Percentiles rank a stretch among this genome's conserved stretches.
Evolutionary conservation across 495 filamentous ascomycete species (phyloP).

Genomic region (Aspergillus asperescens): DNA sequence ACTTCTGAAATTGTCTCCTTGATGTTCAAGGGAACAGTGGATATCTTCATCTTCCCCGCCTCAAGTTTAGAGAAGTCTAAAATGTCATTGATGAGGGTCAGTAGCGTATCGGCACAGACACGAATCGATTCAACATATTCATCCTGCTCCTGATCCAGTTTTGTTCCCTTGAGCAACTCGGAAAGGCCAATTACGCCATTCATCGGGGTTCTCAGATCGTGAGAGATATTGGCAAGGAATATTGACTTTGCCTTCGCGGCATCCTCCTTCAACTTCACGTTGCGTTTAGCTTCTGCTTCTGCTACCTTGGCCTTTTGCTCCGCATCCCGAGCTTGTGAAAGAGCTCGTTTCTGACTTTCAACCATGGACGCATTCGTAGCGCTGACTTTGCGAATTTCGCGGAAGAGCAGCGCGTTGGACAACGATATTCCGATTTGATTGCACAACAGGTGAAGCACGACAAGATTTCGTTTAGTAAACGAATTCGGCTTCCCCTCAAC

Average conservation of each 20-base stretch:
- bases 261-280: constrained; percentile 85
- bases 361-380: constrained; percentile 84
- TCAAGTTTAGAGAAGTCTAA: constrained; percentile 91
- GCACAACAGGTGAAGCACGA: constrained; percentile 77
- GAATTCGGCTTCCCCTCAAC: constrained; percentile 78
- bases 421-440: constrained; percentile 88
- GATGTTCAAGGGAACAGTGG: constrained; percentile 76
- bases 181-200: constrained; percentile 89
- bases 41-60: constrained; percentile 92
- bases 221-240: constrained; percentile 88
- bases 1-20: constrained; percentile 85
- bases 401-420: constrained; percentile 81
- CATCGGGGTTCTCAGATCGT: constrained; percentile 79
- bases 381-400: constrained; percentile 70
- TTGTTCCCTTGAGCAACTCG: constrained; percentile 74
- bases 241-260: constrained; percentile 86
- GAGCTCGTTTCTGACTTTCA: constrained; percentile 73
- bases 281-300: constrained; percentile 77
- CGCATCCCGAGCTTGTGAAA: constrained; percentile 71
- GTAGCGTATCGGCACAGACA: constrained; percentile 80
- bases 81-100: constrained; percentile 95
- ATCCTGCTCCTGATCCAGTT: constrained; percentile 72
- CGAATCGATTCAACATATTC: constrained; percentile 90
- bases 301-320: constrained; percentile 79
- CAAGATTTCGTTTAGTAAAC: constrained; percentile 83